A percentile compares a stretch with the other conserved stretches of the same genome.
These are phyloP conservation scores for Pleurotus tuber-regium DNA, from an alignment of 768 basidiomycete species.

Conservation along the genomic window DNA sequence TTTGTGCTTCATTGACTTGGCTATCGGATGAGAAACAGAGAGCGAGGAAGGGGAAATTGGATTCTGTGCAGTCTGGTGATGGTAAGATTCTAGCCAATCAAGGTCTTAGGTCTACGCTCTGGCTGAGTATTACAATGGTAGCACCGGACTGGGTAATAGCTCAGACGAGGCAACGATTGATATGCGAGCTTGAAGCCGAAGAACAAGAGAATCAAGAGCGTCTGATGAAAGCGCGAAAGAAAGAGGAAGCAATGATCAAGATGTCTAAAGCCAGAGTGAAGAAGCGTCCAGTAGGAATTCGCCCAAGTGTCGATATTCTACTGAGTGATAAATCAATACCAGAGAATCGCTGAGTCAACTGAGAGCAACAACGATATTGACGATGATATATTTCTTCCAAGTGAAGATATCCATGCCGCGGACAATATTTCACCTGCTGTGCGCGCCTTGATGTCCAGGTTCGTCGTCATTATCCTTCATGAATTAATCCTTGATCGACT, in stretches of 20 bases:
- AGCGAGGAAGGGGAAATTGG: slow-evolving; percentile 63
- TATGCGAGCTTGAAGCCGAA: slow-evolving; percentile 63
- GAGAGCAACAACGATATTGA: slow-evolving; percentile 34
- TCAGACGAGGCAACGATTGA: slow-evolving; percentile 64
- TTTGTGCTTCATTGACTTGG: slow-evolving; percentile 78
- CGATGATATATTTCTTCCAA: slow-evolving; percentile 76
- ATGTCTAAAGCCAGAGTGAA: slow-evolving; percentile 53
- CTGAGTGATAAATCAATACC: not conserved
- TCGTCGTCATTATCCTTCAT: slow-evolving; percentile 17
- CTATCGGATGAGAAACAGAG: slow-evolving; percentile 67
- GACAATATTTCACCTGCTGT: slow-evolving; percentile 77
- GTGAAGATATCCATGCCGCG: slow-evolving; percentile 37
- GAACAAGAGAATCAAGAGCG: slow-evolving; percentile 64
- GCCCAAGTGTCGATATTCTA: slow-evolving; percentile 10
- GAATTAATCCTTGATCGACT: slow-evolving; percentile 9
- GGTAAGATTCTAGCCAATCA: slow-evolving; percentile 21
- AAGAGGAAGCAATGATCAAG: slow-evolving; percentile 54
- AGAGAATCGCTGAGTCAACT: slow-evolving; percentile 5
- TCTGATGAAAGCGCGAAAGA: slow-evolving; percentile 57
- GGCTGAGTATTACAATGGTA: slow-evolving; percentile 19
- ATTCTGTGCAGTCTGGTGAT: slow-evolving; percentile 31
- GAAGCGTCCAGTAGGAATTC: slow-evolving; percentile 54
- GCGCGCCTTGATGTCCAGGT: slow-evolving; percentile 80
- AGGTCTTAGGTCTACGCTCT: not conserved
- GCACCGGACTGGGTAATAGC: slow-evolving; percentile 76